Evolutionary conservation across 2,329 filamentous ascomycete species (phyloP).

Genomic region (Ceratocystis destructans): DNA sequence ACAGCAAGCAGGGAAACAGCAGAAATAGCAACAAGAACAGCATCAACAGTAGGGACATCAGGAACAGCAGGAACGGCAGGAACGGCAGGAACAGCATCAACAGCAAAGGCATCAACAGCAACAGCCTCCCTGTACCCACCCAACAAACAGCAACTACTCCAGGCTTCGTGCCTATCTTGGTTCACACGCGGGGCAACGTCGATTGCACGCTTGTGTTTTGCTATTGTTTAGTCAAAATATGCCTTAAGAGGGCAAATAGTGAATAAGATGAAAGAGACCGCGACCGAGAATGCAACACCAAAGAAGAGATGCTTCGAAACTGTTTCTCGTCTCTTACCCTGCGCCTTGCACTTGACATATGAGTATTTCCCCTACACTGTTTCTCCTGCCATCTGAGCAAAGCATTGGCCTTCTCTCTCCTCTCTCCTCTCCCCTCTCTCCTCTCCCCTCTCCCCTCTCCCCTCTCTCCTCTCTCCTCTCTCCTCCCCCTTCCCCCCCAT

Average conservation of each 20-base stretch:
- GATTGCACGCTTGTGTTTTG: background rate
- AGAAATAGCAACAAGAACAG: background rate
- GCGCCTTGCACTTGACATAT: too few relatives aligned
- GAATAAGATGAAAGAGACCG: background rate
- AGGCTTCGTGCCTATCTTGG: background rate
- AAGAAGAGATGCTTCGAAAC: background rate
- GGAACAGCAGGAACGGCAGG: background rate
- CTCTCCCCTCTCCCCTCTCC: too few relatives aligned
- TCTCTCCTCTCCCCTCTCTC: too few relatives aligned
- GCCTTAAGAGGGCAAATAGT: background rate
- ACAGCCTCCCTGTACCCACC: background rate
- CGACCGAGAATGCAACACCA: background rate
- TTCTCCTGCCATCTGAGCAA: conserved; percentile 1
- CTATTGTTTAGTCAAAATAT: background rate
- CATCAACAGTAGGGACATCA: background rate
- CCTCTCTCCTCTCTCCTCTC: too few relatives aligned
- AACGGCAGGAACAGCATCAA: too few relatives aligned
- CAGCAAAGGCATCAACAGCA: background rate
- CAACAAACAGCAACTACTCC: background rate
- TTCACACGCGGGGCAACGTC: background rate
- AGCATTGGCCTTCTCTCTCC: background rate
- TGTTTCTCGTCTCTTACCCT: background rate
- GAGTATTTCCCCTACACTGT: background rate
- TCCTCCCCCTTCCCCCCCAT: background rate
- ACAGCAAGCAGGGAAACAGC: background rate